These are phyloP conservation scores for Poteriospumella lacustris DNA, from an alignment of 108 stramenopile genomes.

Conservation along the genomic window DNA sequence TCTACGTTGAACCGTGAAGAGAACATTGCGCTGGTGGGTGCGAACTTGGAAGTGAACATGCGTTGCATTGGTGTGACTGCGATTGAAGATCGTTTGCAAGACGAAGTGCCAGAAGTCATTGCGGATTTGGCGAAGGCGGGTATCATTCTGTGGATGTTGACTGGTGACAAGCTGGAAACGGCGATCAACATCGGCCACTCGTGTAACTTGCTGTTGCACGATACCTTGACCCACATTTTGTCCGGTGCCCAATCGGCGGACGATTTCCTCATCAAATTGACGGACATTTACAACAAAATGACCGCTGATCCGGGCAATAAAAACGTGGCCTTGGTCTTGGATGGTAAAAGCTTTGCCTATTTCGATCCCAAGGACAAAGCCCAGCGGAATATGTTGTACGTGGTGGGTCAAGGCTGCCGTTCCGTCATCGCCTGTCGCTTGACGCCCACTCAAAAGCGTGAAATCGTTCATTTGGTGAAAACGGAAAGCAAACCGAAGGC, in stretches of 20 bases:
- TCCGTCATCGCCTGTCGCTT: constrained; percentile 93
- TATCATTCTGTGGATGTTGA: constrained; percentile 93
- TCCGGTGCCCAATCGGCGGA: not conserved
- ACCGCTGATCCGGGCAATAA: not conserved
- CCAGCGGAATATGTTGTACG: constrained; percentile 73
- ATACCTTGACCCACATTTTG: not conserved
- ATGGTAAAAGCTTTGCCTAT: constrained; percentile 74
- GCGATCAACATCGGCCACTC: constrained; percentile 87
- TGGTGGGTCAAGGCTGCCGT: constrained; percentile 67
- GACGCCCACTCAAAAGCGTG: constrained; percentile 83
- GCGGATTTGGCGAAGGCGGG: constrained; percentile 78
- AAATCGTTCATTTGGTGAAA: constrained; percentile 75
- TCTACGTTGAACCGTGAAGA: constrained; percentile 28
- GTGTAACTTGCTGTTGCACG: constrained; percentile 38
- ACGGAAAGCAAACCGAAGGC: constrained; percentile 74
- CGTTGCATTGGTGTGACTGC: constrained; percentile 87
- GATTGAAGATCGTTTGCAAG: constrained; percentile 94
- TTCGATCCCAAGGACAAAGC: constrained; percentile 63
- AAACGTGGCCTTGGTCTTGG: constrained; percentile 74
- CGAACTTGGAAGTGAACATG: constrained; percentile 70
- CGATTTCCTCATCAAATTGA: not conserved
- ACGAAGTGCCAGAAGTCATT: constrained; percentile 88
- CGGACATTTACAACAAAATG: not conserved
- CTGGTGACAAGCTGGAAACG: constrained; percentile 95
- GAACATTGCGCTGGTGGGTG: constrained; percentile 56